phyloP scores from a whole-genome alignment of 2,329 filamentous ascomycete species.

The Stachybotrys elegans region DNA sequence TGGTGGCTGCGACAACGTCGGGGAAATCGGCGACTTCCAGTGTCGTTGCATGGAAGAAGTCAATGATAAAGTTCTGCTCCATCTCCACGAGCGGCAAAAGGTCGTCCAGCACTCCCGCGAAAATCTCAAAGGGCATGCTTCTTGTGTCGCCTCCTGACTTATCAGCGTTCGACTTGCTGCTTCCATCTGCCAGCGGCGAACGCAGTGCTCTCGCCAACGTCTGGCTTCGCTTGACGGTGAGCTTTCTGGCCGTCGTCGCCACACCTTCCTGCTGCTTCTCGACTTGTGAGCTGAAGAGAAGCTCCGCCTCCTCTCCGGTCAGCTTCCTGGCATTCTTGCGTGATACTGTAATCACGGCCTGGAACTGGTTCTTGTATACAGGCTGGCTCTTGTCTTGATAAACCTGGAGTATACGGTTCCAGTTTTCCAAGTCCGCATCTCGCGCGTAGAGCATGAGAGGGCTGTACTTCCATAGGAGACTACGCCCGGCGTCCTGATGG shows the following conservation, averaged over 20 bases:
- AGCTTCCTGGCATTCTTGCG: constrained; percentile 73
- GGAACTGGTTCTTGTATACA: constrained; percentile 78
- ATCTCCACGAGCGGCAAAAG: constrained; percentile 78
- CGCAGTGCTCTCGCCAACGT: constrained; percentile 73
- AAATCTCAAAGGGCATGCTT: constrained; percentile 74
- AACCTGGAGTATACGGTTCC: constrained; percentile 71
- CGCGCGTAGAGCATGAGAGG: constrained; percentile 83
- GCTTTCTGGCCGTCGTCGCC: constrained; percentile 73
- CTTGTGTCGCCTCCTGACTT: constrained; percentile 59
- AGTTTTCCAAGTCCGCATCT: constrained; percentile 76
- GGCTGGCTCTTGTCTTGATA: constrained; percentile 75
- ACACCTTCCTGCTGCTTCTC: constrained; percentile 83
- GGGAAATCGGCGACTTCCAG: constrained; percentile 76
- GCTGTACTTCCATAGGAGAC: constrained; percentile 80
- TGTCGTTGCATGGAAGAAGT: constrained; percentile 93
- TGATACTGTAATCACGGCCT: constrained; percentile 71
- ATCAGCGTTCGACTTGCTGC: constrained; percentile 43
- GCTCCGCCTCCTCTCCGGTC: constrained; percentile 70
- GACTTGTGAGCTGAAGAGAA: constrained; percentile 78
- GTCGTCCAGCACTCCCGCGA: constrained; percentile 74
- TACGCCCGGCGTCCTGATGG: constrained; percentile 67
- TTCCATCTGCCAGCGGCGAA: constrained; percentile 60
- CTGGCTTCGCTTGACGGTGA: constrained; percentile 92
- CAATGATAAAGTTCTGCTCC: constrained; percentile 96
- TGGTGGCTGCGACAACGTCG: constrained; percentile 64